Base-by-base conservation (phyloP, 2,329 filamentous ascomycete genomes). In the Scedosporium apiospermum region DNA sequence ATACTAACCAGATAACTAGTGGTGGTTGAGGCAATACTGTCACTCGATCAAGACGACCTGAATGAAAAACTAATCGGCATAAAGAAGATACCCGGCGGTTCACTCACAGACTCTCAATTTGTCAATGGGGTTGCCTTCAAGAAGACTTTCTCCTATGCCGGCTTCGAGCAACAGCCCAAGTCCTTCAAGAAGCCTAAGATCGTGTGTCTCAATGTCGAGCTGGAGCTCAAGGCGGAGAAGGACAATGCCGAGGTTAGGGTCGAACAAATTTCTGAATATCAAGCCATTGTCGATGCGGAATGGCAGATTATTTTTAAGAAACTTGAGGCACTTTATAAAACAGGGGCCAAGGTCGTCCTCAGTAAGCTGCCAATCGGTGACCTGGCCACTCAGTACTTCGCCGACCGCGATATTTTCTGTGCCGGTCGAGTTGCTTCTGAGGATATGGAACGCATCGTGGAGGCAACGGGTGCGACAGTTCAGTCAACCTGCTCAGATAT, bases 291-390 rank as follows among this genome's bases (percentile, higher is more conserved):
- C 73, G 95, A 99, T 72, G 95, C 95, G 34, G 95, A 99, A 78
- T 99, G 95, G 95, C 92, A 97, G 77, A 99, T 99, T 73, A 99
- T 99, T 76, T 98, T 89, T 86, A 93, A 97, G 82, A 99, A 99
- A 83, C 90, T 99, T 74, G 95, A 99, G 80, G 91, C 93, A 58
- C 80, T 96, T 62, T 85, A 93, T 83, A 88, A 93, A 77, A 97
- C 93, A 5, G 95, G 95, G 62, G 95, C 95, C 67, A 96, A 97
- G 84, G 92, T 99, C 60, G 92, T 99, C 51, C 87, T 99, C 63
- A 96, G 91, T 78, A 98, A 97, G 79, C 83, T 98, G 65, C 95
- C 95, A 49, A 98, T 99, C 71, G 95, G 95, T 72, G 95, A 99
- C 80, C 80, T 99, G 72, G 95, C 95, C 64, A 99, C 95, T 63